Evolutionary conservation across 1,139 yeast species (phyloP).

Genomic region (Debaryomyces singareniensis): DNA sequence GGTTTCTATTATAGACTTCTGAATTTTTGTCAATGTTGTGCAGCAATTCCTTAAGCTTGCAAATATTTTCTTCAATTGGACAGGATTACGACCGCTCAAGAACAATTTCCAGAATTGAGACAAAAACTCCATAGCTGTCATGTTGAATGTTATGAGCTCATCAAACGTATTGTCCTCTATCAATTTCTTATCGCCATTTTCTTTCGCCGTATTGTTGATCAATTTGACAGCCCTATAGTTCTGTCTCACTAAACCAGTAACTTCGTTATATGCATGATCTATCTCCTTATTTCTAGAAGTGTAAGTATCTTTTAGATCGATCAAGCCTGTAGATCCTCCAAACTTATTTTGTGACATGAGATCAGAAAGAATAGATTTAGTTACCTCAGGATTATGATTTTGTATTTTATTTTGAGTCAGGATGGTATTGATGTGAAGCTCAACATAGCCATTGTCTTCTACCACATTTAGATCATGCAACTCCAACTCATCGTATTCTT

Average conservation of each 20-base stretch:
- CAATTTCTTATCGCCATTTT: constrained; percentile 13
- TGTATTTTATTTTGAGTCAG: constrained; percentile 8
- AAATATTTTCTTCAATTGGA: constrained; percentile 32
- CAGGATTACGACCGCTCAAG: constrained; percentile 31
- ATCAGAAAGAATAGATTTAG: neutral
- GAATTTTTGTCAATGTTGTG: constrained; percentile 17
- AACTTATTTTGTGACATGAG: constrained; percentile 3
- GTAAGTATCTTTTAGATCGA: constrained; percentile 41
- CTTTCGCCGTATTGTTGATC: constrained; percentile 6
- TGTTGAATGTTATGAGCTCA: constrained; percentile 33
- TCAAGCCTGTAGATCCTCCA: constrained; percentile 7
- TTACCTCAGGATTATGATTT: constrained; percentile 1
- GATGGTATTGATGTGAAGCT: constrained; percentile 44
- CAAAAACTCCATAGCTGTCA: constrained; percentile 36
- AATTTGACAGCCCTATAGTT: constrained; percentile 37
- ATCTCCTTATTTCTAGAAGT: constrained; percentile 29
- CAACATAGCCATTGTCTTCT: constrained; percentile 47
- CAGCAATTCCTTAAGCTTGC: constrained; percentile 30
- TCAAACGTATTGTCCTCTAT: constrained; percentile 23
- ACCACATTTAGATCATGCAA: constrained; percentile 57
- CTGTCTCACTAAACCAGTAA: constrained; percentile 45
- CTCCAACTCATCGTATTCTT: constrained; percentile 37
- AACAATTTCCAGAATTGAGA: constrained; percentile 41
- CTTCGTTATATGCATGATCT: constrained; percentile 43
- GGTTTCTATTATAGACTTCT: constrained; percentile 10